Conservation (phyloP, 108 stramenopile genomes). For the Stephanodiscus minutulus region DNA sequence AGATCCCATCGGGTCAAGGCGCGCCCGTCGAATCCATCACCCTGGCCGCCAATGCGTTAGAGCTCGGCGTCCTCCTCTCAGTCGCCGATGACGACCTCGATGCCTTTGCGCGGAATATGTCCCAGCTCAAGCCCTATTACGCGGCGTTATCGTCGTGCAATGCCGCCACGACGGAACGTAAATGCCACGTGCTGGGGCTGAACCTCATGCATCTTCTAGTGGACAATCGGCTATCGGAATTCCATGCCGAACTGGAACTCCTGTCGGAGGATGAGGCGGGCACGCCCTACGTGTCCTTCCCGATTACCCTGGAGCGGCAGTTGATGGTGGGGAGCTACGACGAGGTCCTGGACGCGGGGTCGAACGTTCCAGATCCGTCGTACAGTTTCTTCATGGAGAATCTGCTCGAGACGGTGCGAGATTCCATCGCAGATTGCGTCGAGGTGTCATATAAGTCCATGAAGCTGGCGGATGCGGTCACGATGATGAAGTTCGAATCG, state of each 20-base stretch:
- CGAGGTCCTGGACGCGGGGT: constrained; percentile 63
- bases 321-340: constrained; percentile 89
- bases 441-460: constrained; percentile 83
- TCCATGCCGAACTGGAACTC: constrained; percentile 88
- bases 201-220: constrained; percentile 88
- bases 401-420: constrained; percentile 78
- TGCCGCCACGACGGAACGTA: constrained; percentile 50
- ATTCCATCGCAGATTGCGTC: constrained; percentile 84
- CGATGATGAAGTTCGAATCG: constrained; percentile 79
- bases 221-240: constrained; percentile 88
- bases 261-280: constrained; percentile 71
- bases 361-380: constrained; percentile 71
- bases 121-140: constrained; percentile 80
- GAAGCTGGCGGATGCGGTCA: constrained; percentile 66
- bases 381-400: constrained; percentile 82
- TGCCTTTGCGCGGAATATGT: constrained; percentile 84
- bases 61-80: constrained; percentile 82
- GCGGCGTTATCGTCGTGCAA: constrained; percentile 18
- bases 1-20: constrained; percentile 38
- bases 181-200: constrained; percentile 78
- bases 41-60: constrained; percentile 62
- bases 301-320: constrained; percentile 83
- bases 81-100: constrained; percentile 81
- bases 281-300: constrained; percentile 70
- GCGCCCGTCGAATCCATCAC: constrained; percentile 36